Percentiles rank a stretch among this genome's conserved stretches.
Conservation (phyloP, 2,329 filamentous ascomycete species). For the Diaporthe citrichinensis region DNA sequence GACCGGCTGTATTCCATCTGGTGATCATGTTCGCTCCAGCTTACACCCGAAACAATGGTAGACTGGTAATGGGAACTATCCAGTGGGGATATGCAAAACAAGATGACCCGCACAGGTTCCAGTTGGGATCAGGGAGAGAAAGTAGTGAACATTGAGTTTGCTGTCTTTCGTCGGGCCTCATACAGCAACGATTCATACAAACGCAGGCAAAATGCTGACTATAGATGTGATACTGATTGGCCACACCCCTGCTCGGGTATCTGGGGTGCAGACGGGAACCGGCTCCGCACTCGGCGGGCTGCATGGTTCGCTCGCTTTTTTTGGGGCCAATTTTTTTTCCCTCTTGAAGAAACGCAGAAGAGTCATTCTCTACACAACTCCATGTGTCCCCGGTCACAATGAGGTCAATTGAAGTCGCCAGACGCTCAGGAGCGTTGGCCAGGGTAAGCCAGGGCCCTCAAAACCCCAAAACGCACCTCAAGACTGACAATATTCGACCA, state of each 20-base stretch:
- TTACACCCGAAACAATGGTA: neutral
- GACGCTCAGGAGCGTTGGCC: slow-evolving; percentile 63
- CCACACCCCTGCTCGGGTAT: slow-evolving; percentile 26
- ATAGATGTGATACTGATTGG: slow-evolving; percentile 37
- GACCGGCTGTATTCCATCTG: neutral
- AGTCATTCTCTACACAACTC: slow-evolving; percentile 31
- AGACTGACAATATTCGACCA: slow-evolving; percentile 34
- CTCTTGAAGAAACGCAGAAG: slow-evolving; percentile 10
- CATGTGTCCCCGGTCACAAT: slow-evolving; percentile 50
- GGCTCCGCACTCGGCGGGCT: slow-evolving; percentile 41
- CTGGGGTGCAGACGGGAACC: slow-evolving; percentile 14
- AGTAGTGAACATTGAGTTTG: neutral
- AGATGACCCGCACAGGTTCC: no score
- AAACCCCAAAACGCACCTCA: neutral
- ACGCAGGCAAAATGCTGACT: neutral
- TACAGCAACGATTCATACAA: neutral
- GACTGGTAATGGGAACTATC: neutral
- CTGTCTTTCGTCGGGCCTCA: no score
- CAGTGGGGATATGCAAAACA: neutral
- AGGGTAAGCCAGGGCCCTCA: slow-evolving; percentile 52
- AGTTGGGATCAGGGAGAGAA: no score
- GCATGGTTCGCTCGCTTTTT: slow-evolving; percentile 32
- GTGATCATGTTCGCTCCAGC: neutral
- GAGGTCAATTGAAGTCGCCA: slow-evolving; percentile 66
- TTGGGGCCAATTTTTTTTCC: slow-evolving; percentile 35